These are phyloP conservation scores for Linnemannia exigua DNA, from an alignment of 192 early-diverging fungal species.

Conservation along the genomic window DNA sequence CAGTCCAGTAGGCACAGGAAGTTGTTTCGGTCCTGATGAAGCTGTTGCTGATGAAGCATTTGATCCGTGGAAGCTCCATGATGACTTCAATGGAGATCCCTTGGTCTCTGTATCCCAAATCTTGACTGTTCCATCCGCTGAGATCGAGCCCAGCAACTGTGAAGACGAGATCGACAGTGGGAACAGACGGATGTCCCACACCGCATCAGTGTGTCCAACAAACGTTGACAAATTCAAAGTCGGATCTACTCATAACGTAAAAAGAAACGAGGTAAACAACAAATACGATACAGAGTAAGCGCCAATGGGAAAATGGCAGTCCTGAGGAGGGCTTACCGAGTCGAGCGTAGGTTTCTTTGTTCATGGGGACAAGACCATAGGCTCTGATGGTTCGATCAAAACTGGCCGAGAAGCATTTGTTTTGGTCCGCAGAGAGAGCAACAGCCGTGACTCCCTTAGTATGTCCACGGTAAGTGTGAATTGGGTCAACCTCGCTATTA, in stretches of 20 bases:
- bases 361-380: constrained; percentile 71
- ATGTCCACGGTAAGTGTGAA: constrained; percentile 86
- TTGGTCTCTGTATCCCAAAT: constrained; percentile 78
- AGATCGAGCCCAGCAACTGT: constrained; percentile 77
- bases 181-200: constrained; percentile 88
- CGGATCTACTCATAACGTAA: constrained; percentile 47
- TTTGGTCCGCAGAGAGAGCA: constrained; percentile 71
- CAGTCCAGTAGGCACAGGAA: constrained; percentile 72
- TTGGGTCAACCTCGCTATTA: constrained; percentile 71
- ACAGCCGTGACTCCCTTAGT: constrained; percentile 74
- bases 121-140: constrained; percentile 86
- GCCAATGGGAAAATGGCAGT: neutral
- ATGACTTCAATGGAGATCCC: constrained; percentile 62
- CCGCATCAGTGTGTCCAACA: constrained; percentile 85
- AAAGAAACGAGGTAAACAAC: neutral
- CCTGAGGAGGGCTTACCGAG: constrained; percentile 52
- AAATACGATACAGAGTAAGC: neutral
- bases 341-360: constrained; percentile 68
- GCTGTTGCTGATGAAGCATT: neutral
- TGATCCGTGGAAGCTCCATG: constrained; percentile 61
- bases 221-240: constrained; percentile 70
- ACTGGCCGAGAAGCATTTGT: constrained; percentile 77
- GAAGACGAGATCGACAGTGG: constrained; percentile 63
- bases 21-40: neutral
- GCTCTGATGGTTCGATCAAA: constrained; percentile 79